Percentiles rank a stretch among this genome's conserved stretches.
Evolutionary conservation across 1,139 yeast species (phyloP).

Genomic region (Taphrina wiesneri): DNA sequence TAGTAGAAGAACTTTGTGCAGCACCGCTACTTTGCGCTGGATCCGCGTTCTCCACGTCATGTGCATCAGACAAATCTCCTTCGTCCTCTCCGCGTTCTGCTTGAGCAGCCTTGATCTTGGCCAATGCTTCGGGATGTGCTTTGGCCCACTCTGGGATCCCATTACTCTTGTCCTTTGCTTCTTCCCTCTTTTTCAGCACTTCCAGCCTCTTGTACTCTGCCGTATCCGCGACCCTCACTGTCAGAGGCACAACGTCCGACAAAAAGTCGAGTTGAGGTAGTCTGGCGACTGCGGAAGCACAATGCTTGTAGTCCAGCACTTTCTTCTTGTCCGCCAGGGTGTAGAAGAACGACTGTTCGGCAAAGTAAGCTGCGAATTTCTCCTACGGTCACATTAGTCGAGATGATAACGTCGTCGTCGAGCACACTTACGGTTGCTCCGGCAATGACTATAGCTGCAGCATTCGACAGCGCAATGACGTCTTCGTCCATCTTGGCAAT

Average conservation of each 20-base stretch:
- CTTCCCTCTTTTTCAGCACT: neutral
- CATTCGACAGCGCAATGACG: slow-evolving; percentile 30
- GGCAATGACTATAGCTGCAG: slow-evolving; percentile 32
- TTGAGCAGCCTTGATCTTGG: slow-evolving; percentile 3
- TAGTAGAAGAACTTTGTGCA: neutral
- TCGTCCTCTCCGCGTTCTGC: neutral
- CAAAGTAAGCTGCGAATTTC: slow-evolving; percentile 29
- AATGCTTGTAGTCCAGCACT: slow-evolving; percentile 24
- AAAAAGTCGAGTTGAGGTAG: slow-evolving; percentile 31
- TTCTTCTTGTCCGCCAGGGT: slow-evolving; percentile 32
- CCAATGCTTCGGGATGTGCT: slow-evolving; percentile 4
- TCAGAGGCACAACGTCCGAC: slow-evolving; percentile 29
- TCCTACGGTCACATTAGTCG: slow-evolving; percentile 5
- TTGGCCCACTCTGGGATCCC: slow-evolving; percentile 9
- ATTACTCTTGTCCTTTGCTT: neutral
- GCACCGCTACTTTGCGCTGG: neutral
- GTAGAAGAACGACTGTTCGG: slow-evolving; percentile 31
- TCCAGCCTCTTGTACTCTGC: slow-evolving; percentile 3
- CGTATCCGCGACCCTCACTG: slow-evolving; percentile 7
- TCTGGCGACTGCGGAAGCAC: slow-evolving; percentile 29
- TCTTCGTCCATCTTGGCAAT: slow-evolving; percentile 87
- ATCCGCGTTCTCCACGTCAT: neutral
- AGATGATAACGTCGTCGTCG: neutral
- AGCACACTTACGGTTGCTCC: slow-evolving; percentile 29
- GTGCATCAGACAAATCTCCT: neutral